phyloP scores from a whole-genome alignment of 495 filamentous ascomycete species.

The Hypoxylon trugodes region DNA sequence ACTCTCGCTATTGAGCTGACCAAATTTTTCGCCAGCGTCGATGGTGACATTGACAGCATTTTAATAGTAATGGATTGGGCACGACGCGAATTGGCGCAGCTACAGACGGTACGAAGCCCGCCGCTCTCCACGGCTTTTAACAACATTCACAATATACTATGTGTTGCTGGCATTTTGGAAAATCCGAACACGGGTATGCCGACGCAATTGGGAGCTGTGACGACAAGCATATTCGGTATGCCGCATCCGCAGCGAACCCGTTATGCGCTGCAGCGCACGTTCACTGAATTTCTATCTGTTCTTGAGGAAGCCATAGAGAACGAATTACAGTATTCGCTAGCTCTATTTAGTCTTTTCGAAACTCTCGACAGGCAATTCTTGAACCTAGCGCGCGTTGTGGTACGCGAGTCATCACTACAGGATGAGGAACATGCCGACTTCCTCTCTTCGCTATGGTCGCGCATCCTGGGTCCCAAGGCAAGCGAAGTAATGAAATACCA shows the following conservation, averaged over 20 bases:
- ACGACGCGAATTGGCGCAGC: conserved; percentile 73
- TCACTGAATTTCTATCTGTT: conserved; percentile 84
- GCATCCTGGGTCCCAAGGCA: conserved; percentile 77
- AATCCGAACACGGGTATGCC: conserved; percentile 63
- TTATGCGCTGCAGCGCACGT: conserved; percentile 81
- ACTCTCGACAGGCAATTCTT: conserved; percentile 87
- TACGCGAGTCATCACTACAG: conserved; percentile 80
- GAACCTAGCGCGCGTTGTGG: conserved; percentile 85
- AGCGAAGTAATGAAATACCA: conserved; percentile 83
- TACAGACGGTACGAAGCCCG: conserved; percentile 58
- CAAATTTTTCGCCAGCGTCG: conserved; percentile 88
- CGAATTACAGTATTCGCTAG: conserved; percentile 77
- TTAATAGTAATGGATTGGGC: conserved; percentile 96
- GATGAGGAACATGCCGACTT: conserved; percentile 81
- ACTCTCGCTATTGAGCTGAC: conserved; percentile 81
- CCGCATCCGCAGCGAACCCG: conserved; percentile 81
- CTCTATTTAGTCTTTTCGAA: conserved; percentile 84
- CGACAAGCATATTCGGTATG: conserved; percentile 78
- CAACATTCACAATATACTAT: conserved; percentile 81
- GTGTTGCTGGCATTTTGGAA: conserved; percentile 73
- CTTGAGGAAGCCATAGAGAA: conserved; percentile 87
- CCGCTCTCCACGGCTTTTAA: conserved; percentile 71
- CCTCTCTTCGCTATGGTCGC: conserved; percentile 84
- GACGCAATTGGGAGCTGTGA: conserved; percentile 70
- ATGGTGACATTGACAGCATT: conserved; percentile 89